These are phyloP conservation scores for Apiospora malaysiana DNA, from an alignment of 2,329 filamentous ascomycete genomes.

Conservation along the genomic window DNA sequence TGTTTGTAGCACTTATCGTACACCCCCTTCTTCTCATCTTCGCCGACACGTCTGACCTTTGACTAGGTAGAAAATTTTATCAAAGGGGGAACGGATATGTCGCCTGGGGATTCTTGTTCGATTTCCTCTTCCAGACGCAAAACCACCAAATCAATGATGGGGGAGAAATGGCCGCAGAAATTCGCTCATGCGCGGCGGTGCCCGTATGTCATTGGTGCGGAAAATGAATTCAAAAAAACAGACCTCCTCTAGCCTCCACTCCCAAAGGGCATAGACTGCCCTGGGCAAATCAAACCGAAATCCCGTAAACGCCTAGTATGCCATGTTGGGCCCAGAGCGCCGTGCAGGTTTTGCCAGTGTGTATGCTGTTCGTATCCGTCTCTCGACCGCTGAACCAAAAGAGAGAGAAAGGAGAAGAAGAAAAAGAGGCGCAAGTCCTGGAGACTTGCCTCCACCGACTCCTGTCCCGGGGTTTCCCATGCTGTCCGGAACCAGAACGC, in stretches of 20 bases:
- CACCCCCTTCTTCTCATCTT: not conserved
- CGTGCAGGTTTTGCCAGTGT: conserved; percentile 12
- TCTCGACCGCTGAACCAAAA: conserved; percentile 5
- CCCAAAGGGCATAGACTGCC: not conserved
- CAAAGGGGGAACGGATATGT: not conserved
- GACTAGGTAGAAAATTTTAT: not conserved
- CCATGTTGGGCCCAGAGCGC: conserved; percentile 10
- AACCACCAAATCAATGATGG: not conserved
- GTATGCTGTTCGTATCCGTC: conserved; percentile 7
- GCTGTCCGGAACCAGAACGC: not conserved
- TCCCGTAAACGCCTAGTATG: conserved; percentile 9
- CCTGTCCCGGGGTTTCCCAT: not conserved
- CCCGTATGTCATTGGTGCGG: conserved; percentile 10
- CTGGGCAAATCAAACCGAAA: conserved; percentile 8
- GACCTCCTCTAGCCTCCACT: conserved; percentile 3
- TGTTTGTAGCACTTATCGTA: not conserved
- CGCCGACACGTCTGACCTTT: not conserved
- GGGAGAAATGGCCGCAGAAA: not conserved
- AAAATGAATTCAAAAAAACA: not conserved
- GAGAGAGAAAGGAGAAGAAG: not conserved
- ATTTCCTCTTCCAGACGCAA: not conserved
- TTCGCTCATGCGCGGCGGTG: not conserved
- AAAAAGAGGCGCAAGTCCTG: not conserved
- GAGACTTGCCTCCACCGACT: not conserved
- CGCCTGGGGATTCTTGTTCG: not conserved